A percentile compares a stretch with the other conserved stretches of the same genome.
These are phyloP conservation scores for Podila verticillata DNA, from an alignment of 192 early-diverging fungal genomes.

Conservation along the genomic window DNA sequence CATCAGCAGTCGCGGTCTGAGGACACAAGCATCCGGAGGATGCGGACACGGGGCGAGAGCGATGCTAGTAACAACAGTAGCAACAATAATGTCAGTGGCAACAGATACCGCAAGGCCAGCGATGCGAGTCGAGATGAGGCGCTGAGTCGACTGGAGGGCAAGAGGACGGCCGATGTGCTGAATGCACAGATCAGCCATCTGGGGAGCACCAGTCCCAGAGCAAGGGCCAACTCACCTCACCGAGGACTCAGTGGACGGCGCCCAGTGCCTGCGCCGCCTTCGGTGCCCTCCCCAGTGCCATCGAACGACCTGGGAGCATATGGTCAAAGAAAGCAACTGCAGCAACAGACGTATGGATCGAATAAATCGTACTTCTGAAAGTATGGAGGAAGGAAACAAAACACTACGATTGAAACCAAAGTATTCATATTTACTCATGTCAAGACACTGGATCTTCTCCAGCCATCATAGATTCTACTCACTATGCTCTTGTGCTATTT, in stretches of 20 bases:
- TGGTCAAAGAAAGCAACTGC: constrained; percentile 17
- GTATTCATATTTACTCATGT: not conserved
- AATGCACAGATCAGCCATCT: constrained; percentile 35
- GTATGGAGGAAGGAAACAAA: no score
- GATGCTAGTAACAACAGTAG: constrained; percentile 14
- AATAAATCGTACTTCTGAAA: no score
- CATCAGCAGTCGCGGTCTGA: constrained; percentile 15
- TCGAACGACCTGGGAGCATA: constrained; percentile 15
- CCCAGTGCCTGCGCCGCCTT: not conserved
- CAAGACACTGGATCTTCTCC: no score
- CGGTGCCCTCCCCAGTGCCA: not conserved
- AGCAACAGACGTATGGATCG: not conserved
- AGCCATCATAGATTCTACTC: no score
- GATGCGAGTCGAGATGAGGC: constrained; percentile 44
- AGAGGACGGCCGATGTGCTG: constrained; percentile 27
- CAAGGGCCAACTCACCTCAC: constrained; percentile 17
- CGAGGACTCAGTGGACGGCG: constrained; percentile 9
- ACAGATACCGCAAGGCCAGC: constrained; percentile 34
- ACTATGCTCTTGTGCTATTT: no score
- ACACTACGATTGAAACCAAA: not conserved
- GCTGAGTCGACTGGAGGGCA: constrained; percentile 44
- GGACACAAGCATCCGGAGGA: not conserved
- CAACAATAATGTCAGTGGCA: constrained; percentile 8
- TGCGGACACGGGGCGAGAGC: not conserved
- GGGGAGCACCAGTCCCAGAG: constrained; percentile 33